A percentile compares a stretch with the other conserved stretches of the same genome.
These are phyloP conservation scores for Fusarium brevicatenulatum DNA, from an alignment of 2,329 filamentous ascomycete genomes.

Conservation along the genomic window DNA sequence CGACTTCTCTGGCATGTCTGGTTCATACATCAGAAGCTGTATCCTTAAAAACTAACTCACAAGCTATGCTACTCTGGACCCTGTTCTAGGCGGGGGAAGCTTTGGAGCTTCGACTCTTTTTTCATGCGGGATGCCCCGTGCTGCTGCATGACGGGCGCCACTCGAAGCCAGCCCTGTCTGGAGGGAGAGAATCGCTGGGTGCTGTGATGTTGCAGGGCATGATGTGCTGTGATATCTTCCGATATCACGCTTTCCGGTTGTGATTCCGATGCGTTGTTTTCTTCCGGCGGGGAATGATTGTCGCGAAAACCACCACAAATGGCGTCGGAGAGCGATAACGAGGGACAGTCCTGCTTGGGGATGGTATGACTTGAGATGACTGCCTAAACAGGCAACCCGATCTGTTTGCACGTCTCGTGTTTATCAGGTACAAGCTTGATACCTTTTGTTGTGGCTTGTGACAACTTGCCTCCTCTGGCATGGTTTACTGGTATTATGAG, in stretches of 20 bases:
- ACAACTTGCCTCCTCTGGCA: background rate
- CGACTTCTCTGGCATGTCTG: background rate
- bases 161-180: constrained; percentile 18
- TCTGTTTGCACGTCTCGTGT: constrained; percentile 6
- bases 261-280: constrained; percentile 25
- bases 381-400: constrained; percentile 31
- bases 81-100: constrained; percentile 26
- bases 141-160: constrained; percentile 39
- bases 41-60: background rate
- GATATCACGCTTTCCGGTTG: constrained; percentile 20
- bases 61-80: constrained; percentile 21
- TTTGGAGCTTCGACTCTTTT: constrained; percentile 22
- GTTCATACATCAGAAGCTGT: background rate
- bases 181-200: constrained; percentile 7
- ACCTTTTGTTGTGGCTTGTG: constrained; percentile 7
- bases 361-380: constrained; percentile 1
- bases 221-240: constrained; percentile 16
- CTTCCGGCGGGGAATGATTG: constrained; percentile 1
- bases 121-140: constrained; percentile 40
- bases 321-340: constrained; percentile 3
- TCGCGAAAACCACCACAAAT: constrained; percentile 2
- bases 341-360: background rate
- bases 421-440: constrained; percentile 6
- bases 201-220: constrained; percentile 9
- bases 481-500: background rate